phyloP scores from a whole-genome alignment of 176 grass and related monocot genomes.

The Avena sativa region DNA sequence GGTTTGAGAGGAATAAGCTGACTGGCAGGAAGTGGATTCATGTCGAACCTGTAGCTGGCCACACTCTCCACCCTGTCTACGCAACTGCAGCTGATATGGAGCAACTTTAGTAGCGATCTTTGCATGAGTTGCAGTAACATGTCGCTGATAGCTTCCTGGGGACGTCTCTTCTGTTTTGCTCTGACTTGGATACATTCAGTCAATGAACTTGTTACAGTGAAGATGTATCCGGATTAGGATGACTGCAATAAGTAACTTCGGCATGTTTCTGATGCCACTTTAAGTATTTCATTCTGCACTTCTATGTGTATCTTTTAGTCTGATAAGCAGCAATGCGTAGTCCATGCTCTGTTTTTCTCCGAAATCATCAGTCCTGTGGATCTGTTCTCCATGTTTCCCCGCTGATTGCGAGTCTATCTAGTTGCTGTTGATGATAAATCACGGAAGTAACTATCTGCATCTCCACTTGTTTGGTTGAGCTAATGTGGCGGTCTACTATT shows the following conservation, averaged over 20 bases:
- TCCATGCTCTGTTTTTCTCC: not conserved
- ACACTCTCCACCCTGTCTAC: conserved; percentile 77
- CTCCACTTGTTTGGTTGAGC: not conserved
- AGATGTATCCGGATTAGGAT: not conserved
- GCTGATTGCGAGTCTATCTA: not conserved
- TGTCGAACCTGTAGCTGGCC: conserved; percentile 67
- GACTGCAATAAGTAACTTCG: conserved; percentile 5
- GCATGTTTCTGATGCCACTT: conserved; percentile 18
- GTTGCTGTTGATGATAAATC: not conserved
- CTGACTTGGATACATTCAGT: not conserved
- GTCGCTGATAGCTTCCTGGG: not conserved
- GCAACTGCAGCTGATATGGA: conserved; percentile 36
- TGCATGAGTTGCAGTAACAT: not conserved
- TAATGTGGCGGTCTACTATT: too few species aligned
- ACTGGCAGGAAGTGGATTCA: conserved; percentile 86
- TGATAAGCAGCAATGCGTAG: not conserved
- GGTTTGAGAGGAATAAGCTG: conserved; percentile 83
- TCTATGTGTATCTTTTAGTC: not conserved
- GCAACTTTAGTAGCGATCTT: not conserved
- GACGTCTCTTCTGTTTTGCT: not conserved
- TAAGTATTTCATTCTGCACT: not conserved
- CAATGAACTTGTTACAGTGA: not conserved
- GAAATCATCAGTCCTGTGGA: not conserved
- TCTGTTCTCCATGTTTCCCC: not conserved
- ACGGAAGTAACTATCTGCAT: not conserved